Evolutionary conservation across 2,329 filamentous ascomycete species (phyloP).

Genomic region (Aspergillus transmontanensis): DNA sequence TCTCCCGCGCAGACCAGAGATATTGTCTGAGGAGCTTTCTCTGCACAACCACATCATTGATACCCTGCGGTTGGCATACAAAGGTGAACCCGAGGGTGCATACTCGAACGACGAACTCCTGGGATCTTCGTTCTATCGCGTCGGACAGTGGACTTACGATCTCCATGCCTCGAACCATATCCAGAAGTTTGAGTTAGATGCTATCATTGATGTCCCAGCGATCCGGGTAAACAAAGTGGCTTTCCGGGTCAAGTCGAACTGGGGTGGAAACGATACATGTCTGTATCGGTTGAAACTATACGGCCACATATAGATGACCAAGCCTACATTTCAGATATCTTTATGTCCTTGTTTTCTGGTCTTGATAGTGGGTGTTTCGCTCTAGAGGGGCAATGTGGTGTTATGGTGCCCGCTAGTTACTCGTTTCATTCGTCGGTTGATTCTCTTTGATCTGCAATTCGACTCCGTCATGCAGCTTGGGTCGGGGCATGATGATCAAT

Average conservation of each 20-base stretch:
- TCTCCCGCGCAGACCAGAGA: not conserved
- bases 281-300: constrained; percentile 50
- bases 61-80: constrained; percentile 33
- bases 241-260: constrained; percentile 47
- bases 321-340: not conserved
- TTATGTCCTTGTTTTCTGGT: not conserved
- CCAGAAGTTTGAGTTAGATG: constrained; percentile 44
- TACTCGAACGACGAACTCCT: constrained; percentile 41
- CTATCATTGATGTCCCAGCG: constrained; percentile 38
- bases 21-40: constrained; percentile 16
- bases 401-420: not conserved
- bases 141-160: constrained; percentile 45
- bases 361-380: not conserved
- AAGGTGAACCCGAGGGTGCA: constrained; percentile 30
- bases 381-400: not conserved
- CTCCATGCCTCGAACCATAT: constrained; percentile 35
- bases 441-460: not conserved
- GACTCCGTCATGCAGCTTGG: not conserved
- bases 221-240: constrained; percentile 43
- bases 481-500: too few species aligned
- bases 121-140: constrained; percentile 41
- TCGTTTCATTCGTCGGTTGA: not conserved
- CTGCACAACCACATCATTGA: constrained; percentile 36
- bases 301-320: constrained; percentile 33
- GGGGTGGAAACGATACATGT: constrained; percentile 48